Percentiles rank a stretch among this genome's conserved stretches.
phyloP scores from a whole-genome alignment of 306 rosid species.

The Casuarina equisetifolia region DNA sequence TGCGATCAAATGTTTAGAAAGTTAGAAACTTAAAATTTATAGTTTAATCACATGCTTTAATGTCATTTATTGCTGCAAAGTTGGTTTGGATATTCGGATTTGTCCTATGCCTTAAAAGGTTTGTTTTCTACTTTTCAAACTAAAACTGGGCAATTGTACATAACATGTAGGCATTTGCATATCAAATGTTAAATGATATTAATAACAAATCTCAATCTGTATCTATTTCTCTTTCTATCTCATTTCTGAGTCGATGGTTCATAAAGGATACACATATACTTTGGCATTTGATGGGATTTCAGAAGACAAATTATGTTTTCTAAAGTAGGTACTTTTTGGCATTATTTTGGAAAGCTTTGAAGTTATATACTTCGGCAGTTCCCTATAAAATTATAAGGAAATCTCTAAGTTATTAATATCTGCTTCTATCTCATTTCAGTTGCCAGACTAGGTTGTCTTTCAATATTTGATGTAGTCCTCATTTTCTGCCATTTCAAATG shows the following conservation, averaged over 20 bases:
- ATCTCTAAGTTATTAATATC: neutral
- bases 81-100: neutral
- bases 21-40: too few species aligned
- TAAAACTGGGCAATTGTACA: neutral
- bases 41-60: neutral
- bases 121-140: neutral
- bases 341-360: neutral
- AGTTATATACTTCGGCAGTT: neutral
- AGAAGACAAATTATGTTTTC: neutral
- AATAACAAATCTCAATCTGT: too few species aligned
- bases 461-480: conserved; percentile 4
- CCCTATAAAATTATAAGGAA: neutral
- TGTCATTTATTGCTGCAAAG: neutral
- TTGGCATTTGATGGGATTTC: neutral
- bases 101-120: neutral
- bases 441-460: neutral
- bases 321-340: neutral
- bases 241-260: neutral
- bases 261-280: neutral
- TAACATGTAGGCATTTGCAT: too few species aligned
- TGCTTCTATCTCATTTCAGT: neutral
- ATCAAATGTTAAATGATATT: too few species aligned
- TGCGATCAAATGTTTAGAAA: too few species aligned
- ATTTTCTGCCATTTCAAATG: conserved; percentile 31
- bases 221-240: too few species aligned